Evolutionary conservation across 805 yeast genomes (phyloP), one percentile per base, ranked within the genome.

Genomic region (Limtongia smithiae): DNA sequence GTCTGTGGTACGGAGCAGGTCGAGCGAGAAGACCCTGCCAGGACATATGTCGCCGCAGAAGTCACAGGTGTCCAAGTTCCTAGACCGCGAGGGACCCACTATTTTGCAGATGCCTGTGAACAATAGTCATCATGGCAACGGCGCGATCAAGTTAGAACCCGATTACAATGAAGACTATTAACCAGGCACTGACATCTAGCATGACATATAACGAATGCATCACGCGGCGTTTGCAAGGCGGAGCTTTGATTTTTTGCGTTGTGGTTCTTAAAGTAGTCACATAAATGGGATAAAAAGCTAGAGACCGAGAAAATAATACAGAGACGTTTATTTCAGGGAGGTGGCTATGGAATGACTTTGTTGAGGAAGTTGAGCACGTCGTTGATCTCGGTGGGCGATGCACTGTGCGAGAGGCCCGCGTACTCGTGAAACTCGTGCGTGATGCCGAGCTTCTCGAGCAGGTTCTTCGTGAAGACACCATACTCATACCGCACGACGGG

Each of bases 381-480:
- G 1, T 51, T 61, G 54, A 91, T 64, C 63, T 89, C 97, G 46
- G 80, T 78, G 20, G 81, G 81, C 46, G 71, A 71, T 1, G 87
- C 77, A 30, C 83, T 74, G 66, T 90, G 97, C 0, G 72, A 80
- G 65, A 87, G 68, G 0, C 85, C 85, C 3, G 65, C 60, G 63
- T 86, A 91, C 11, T 69, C 66, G 39, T 79, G 85, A 25, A 68
- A 62, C 54, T 74, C 75, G 18, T 73, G 62, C 11, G 64, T 65
- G 58, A 74, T 68, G 0, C 83, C 86, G 34, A 80, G 62, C 2
- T 68, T 60, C 54, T 72, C 65, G 65, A 77, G 78, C 32, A 76
- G 71, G 4, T 77, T 75, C 12, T 65, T 58, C 1, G 81, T 68
- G 25, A 60, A 47, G 36, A 68, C 62, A 2, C 79, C 82, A 50